Evolutionary conservation across 73 alveolate species (phyloP).

Genomic region (Tetrahymena elliotti): DNA sequence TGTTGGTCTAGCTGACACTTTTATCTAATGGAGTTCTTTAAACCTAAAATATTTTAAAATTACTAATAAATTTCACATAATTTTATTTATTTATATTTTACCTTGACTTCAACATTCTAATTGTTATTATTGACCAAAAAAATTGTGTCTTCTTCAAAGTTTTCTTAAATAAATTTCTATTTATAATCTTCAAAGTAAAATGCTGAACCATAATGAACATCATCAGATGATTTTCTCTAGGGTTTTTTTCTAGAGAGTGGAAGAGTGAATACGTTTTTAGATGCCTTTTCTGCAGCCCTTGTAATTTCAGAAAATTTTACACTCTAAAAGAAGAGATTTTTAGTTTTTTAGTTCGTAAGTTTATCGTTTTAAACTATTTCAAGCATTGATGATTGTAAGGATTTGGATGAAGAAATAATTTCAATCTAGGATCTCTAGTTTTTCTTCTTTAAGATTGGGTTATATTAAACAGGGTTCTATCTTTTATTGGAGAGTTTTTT

Average conservation of each 20-base stretch:
- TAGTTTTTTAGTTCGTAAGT: not conserved
- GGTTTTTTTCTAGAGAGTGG: not conserved
- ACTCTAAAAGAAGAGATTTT: not conserved
- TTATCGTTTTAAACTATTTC: not conserved
- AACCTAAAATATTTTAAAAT: not conserved
- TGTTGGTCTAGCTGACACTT: not conserved
- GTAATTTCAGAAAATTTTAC: not conserved
- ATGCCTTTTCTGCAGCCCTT: not conserved
- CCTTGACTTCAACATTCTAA: not conserved
- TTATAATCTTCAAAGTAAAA: not conserved
- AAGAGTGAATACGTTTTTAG: not conserved
- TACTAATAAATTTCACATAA: not conserved
- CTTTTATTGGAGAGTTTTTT: not conserved
- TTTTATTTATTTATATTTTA: not conserved
- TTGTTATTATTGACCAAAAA: not conserved
- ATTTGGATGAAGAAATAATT: not conserved
- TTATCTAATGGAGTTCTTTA: not conserved
- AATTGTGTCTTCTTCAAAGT: not conserved
- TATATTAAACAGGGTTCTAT: not conserved
- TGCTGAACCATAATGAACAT: not conserved
- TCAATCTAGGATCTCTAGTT: not conserved
- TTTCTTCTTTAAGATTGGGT: not conserved
- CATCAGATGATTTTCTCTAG: not conserved
- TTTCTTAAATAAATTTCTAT: not conserved
- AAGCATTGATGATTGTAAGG: not conserved